Evolutionary conservation across 306 rosid species (phyloP), one percentile per base, ranked within the genome.

Genomic region (Sphenostylis stenocarpa): DNA sequence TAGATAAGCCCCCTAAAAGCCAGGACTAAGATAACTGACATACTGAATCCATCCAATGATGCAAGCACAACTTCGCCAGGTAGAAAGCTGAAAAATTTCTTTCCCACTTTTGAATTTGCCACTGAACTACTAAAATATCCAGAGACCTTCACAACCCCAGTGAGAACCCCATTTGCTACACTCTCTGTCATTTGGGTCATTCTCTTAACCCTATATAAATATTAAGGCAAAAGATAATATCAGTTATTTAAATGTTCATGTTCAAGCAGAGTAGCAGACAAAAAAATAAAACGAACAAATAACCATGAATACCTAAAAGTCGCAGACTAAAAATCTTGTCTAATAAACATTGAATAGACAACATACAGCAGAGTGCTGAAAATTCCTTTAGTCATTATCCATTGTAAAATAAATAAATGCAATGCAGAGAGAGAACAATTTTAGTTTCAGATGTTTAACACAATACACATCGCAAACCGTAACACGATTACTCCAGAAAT

Each of bases 61-160:
- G 98, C 98, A 45, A 94, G 93, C 74, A 90, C 80, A 72, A 94
- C 89, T 87, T 94, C 97, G 43, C 91, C 96, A 1, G 98, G 98
- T 51, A 94, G 78, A 48, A 85, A 84, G 69, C 83, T 87, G 77
- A 90, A 85, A 67, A 94, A 57, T 38, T 87, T 94, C 94, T 90
- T 83, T 47, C 97, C 98, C 26, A 82, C 87, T 80, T 67, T 87
- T 20, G 98, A 86, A 77, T 90, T 95, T 11, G 82, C 94, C 79
- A 93, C 70, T 31, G 94, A 81, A 77, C 93, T 83, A 26, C 94
- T 84, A 53, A 91, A 91, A 68, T 85, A 85, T 26, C 97, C 98
- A 44, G 97, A 85, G 34, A 94, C 98, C 71, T 86, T 91, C 65
- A 90, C 85, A 10, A 90, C 96, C 74, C 99, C 99, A 58, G 89